Conservation (phyloP, 768 basidiomycete genomes). For the Leccinum olivaceopallidum region DNA sequence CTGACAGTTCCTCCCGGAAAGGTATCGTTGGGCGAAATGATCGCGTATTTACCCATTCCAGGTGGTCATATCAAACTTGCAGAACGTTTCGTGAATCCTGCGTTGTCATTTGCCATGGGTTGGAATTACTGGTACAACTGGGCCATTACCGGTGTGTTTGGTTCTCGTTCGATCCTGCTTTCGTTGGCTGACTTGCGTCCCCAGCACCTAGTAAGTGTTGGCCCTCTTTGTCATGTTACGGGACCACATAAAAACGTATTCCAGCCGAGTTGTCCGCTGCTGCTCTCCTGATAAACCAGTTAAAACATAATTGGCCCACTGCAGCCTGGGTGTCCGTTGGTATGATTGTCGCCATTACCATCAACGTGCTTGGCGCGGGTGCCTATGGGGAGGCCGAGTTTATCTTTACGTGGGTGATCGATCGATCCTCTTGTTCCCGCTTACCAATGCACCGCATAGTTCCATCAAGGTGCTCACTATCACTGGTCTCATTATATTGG, state of each 20-base stretch:
- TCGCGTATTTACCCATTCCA: no score
- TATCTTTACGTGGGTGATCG: conserved; percentile 60
- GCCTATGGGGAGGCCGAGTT: conserved; percentile 88
- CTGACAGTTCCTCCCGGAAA: no score
- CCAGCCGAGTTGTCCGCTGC: conserved; percentile 42
- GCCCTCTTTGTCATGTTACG: neutral
- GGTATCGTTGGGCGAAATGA: no score
- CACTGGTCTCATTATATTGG: conserved; percentile 65
- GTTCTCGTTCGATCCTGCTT: neutral
- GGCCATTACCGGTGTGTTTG: no score
- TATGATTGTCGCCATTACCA: conserved; percentile 70
- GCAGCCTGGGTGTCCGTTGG: conserved; percentile 82
- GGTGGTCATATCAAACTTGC: no score
- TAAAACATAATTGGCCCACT: conserved; percentile 55
- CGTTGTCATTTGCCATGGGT: no score
- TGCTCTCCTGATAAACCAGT: conserved; percentile 57
- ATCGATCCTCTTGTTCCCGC: neutral
- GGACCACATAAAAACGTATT: conserved; percentile 7
- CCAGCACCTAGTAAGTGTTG: conserved; percentile 27
- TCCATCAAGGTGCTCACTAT: conserved; percentile 93
- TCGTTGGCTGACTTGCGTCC: neutral
- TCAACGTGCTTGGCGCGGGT: conserved; percentile 75
- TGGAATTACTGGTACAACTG: no score
- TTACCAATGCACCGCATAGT: conserved; percentile 21
- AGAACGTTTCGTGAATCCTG: no score